phyloP scores from a whole-genome alignment of 768 basidiomycete species.

The Tricholoma sp. region DNA sequence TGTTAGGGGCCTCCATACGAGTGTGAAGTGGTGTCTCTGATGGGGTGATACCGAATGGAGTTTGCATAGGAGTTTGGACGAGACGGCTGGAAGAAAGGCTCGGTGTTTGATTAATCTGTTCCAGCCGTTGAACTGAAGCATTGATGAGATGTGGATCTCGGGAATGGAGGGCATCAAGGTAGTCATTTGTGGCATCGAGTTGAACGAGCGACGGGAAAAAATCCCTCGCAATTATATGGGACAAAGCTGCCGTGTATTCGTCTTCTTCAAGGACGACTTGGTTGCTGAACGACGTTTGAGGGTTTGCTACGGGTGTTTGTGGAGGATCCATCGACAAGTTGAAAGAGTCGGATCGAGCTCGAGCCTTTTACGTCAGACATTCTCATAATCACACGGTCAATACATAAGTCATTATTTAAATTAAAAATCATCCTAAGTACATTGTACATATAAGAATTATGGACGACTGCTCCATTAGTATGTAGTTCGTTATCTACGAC shows the following conservation, averaged over 20 bases:
- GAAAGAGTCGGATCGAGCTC: no score
- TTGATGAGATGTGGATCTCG: conserved; percentile 74
- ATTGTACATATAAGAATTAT: no score
- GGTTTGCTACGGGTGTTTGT: conserved; percentile 9
- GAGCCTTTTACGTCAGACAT: no score
- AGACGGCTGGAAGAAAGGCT: conserved; percentile 20
- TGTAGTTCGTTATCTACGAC: no score
- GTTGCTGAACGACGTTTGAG: conserved; percentile 59
- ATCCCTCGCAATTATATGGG: conserved; percentile 91
- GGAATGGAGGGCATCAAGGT: conserved; percentile 75
- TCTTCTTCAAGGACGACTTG: conserved; percentile 86
- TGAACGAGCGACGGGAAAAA: conserved; percentile 95
- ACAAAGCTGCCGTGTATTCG: conserved; percentile 87
- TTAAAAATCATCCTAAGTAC: neutral
- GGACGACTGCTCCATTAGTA: no score
- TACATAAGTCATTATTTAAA: neutral
- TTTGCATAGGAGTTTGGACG: conserved; percentile 49
- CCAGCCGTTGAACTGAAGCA: conserved; percentile 68
- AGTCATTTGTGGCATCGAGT: conserved; percentile 82
- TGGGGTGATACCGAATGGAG: conserved; percentile 56
- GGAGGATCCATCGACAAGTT: conserved; percentile 10
- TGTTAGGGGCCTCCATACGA: conserved; percentile 38
- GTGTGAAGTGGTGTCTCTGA: conserved; percentile 64
- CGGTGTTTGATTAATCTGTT: conserved; percentile 57
- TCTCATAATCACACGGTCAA: neutral